Evolutionary conservation across 495 filamentous ascomycete genomes (phyloP), one percentile per base, ranked within the genome.

Genomic region (Lasiosphaeris hirsuta): DNA sequence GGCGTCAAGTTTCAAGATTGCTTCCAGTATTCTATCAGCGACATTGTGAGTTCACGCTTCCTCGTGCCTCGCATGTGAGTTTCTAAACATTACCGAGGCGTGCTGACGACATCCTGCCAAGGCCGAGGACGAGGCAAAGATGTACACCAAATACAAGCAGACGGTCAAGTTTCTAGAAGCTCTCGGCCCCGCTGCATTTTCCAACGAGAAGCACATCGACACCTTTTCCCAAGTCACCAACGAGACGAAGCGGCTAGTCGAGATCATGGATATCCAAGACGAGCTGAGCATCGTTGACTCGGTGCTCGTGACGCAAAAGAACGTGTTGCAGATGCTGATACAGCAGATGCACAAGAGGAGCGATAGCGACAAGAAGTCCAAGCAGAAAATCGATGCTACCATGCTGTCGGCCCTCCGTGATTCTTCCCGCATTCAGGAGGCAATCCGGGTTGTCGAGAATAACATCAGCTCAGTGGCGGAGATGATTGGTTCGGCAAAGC

Each of bases 1-100:
- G 38, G 46, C 5, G 52, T 61, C 18, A 61, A 61, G 14, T 14
- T 61, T 13, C 52, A 57, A 23, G 53, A 61, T n/a, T 56, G 46
- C 30, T 61, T 61, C 40, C 58, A 57, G 48, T 61, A 53, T 3
- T 52, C 46, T 0, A 61, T 61, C 42, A 61, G 53, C 46, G 49
- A 40, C 1, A 56, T 61, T 46, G 58, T 60, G 38, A 39, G 58
- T 46, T 30, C 23, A 0, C 23, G 0, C 40, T 30, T 15, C 43
- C 37, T 5, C 5, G 23, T 7, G 3, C 34, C 37, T 5, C 5
- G 23, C 10, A 1, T n/a, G 40, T 5, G 7, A 33, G 3, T 18
- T 11, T 30, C 18, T 37, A 17, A 19, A 35, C 34, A 1, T 8
- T 7, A 5, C 19, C 48, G 38, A 17, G 14, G 38, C 23, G 41